These are phyloP conservation scores for Russula lepida DNA, from an alignment of 768 basidiomycete genomes.

Conservation along the genomic window DNA sequence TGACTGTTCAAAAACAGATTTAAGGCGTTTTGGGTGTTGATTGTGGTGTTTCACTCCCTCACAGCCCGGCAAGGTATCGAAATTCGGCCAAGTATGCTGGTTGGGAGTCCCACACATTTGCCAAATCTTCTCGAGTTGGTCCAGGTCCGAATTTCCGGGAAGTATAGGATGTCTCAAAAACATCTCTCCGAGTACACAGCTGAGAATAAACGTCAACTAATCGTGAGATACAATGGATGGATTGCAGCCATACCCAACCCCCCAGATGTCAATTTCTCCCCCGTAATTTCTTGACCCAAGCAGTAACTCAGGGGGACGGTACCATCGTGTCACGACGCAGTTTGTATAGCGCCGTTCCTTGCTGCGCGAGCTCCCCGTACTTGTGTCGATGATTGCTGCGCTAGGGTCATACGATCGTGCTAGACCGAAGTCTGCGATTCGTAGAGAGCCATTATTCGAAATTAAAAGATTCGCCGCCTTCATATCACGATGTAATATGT, in stretches of 20 bases:
- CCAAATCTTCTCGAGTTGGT: slow-evolving; percentile 88
- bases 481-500: slow-evolving; percentile 97
- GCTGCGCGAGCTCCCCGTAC: slow-evolving; percentile 33
- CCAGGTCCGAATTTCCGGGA: slow-evolving; percentile 80
- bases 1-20: slow-evolving; percentile 51
- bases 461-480: slow-evolving; percentile 97
- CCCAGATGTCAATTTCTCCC: slow-evolving; percentile 96
- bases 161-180: slow-evolving; percentile 81
- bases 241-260: slow-evolving; percentile 63
- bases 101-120: slow-evolving; percentile 82
- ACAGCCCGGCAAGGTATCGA: slow-evolving; percentile 65
- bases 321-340: slow-evolving; percentile 93
- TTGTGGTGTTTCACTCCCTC: slow-evolving; percentile 66
- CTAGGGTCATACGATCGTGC: slow-evolving; percentile 70
- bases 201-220: slow-evolving; percentile 25
- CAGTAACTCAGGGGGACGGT: slow-evolving; percentile 86
- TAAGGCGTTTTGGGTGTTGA: slow-evolving; percentile 46
- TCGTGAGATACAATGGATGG: background rate
- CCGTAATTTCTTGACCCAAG: slow-evolving; percentile 86
- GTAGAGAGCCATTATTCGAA: slow-evolving; percentile 71
- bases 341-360: slow-evolving; percentile 81
- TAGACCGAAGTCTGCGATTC: slow-evolving; percentile 94
- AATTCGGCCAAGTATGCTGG: slow-evolving; percentile 73
- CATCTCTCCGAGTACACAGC: slow-evolving; percentile 97
- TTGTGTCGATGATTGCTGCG: slow-evolving; percentile 32